A percentile compares a stretch with the other conserved stretches of the same genome.
Conservation (phyloP, 495 filamentous ascomycete genomes). For the Aspergillus affinis region DNA sequence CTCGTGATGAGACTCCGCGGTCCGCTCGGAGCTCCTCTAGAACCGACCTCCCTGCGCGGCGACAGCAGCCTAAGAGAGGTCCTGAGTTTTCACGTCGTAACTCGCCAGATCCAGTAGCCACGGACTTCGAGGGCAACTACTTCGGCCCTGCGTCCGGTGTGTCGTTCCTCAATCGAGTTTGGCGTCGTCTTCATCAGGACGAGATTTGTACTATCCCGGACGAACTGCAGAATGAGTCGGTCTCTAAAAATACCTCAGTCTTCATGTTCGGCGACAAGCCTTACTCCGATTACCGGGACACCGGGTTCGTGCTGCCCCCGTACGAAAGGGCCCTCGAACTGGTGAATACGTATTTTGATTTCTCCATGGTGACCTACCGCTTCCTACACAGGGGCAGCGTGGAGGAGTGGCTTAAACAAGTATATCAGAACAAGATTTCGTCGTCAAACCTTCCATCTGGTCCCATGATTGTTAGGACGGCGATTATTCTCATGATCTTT, state of each 20-base stretch:
- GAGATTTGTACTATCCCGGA: constrained; percentile 35
- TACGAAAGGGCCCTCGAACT: constrained; percentile 38
- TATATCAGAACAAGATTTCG: constrained; percentile 38
- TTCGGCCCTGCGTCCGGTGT: constrained; percentile 46
- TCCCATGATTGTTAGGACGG: constrained; percentile 39
- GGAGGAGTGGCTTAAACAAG: constrained; percentile 38
- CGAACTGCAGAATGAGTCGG: constrained; percentile 33
- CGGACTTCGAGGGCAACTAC: constrained; percentile 49
- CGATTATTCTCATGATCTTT: constrained; percentile 46
- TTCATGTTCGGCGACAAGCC: constrained; percentile 49
- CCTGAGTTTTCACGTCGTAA: constrained; percentile 29
- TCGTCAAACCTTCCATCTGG: constrained; percentile 37
- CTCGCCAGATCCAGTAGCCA: constrained; percentile 45
- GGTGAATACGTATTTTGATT: constrained; percentile 45
- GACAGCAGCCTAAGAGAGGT: constrained; percentile 10
- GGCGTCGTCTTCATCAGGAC: constrained; percentile 45
- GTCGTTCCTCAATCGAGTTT: constrained; percentile 48
- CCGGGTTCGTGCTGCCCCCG: constrained; percentile 34
- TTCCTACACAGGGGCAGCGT: constrained; percentile 44
- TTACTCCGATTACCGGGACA: constrained; percentile 31
- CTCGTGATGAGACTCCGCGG: constrained; percentile 10
- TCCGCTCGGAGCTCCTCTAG: constrained; percentile 12
- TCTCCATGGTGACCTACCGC: constrained; percentile 49
- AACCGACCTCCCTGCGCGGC: constrained; percentile 3
- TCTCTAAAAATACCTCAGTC: constrained; percentile 38